These are phyloP conservation scores for Hericium erinaceus DNA, from an alignment of 768 basidiomycete genomes.

Conservation along the genomic window DNA sequence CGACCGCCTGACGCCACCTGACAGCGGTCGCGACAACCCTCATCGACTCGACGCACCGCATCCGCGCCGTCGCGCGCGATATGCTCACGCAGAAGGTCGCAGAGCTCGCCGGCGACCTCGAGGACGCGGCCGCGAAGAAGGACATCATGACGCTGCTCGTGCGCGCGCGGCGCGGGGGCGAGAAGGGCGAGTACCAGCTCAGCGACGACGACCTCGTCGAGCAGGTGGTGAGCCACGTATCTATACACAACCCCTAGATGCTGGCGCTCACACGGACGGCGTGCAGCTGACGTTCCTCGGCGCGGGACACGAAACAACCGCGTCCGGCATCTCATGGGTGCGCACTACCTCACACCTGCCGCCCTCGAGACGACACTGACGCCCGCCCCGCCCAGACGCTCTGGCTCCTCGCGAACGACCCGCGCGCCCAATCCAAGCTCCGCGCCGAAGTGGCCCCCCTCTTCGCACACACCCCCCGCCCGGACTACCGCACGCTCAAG, in stretches of 20 bases:
- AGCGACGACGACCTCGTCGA: slow-evolving; percentile 12
- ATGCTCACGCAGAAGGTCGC: slow-evolving; percentile 45
- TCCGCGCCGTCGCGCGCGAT: slow-evolving; percentile 31
- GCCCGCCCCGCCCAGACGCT: slow-evolving; percentile 8
- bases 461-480: slow-evolving; percentile 4
- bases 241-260: not conserved
- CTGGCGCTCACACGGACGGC: not conserved
- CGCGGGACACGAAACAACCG: slow-evolving; percentile 17
- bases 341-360: not conserved
- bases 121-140: slow-evolving; percentile 5
- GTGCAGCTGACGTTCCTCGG: slow-evolving; percentile 15
- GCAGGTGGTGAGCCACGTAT: slow-evolving; percentile 9
- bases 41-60: slow-evolving; percentile 41
- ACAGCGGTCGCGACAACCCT: slow-evolving; percentile 20
- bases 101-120: slow-evolving; percentile 22
- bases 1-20: not conserved
- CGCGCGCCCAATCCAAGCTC: slow-evolving; percentile 24
- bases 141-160: slow-evolving; percentile 15
- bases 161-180: slow-evolving; percentile 7
- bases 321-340: slow-evolving; percentile 20
- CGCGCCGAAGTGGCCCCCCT: slow-evolving; percentile 24
- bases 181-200: slow-evolving; percentile 8
- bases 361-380: not conserved
- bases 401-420: slow-evolving; percentile 21
- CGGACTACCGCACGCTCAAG: slow-evolving; percentile 13